Evolutionary conservation across 768 basidiomycete species (phyloP).

Genomic region (Solioccasus polychromus): DNA sequence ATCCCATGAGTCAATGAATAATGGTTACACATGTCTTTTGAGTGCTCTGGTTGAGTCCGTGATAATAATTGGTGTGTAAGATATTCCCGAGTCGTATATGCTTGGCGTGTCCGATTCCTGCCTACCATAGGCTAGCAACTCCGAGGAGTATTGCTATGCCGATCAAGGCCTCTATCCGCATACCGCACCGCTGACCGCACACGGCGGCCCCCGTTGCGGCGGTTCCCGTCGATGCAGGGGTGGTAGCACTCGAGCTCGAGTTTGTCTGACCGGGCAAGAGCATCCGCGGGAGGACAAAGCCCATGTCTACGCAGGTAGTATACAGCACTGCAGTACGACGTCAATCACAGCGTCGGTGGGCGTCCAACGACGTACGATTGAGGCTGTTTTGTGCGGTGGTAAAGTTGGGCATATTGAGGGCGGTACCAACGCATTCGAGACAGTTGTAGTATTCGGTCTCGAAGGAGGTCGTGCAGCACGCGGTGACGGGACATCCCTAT

Average conservation of each 20-base stretch:
- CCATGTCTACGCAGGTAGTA: slow-evolving; percentile 24
- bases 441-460: slow-evolving; percentile 41
- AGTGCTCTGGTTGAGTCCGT: no score
- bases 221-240: not conserved
- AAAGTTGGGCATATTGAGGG: slow-evolving; percentile 27
- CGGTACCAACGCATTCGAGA: slow-evolving; percentile 36
- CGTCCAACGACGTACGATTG: slow-evolving; percentile 38
- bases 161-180: not conserved
- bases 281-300: slow-evolving; percentile 21
- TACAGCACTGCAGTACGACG: slow-evolving; percentile 21
- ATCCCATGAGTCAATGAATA: no score
- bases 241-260: slow-evolving; percentile 8
- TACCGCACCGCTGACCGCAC: not conserved
- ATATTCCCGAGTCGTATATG: no score
- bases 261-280: slow-evolving; percentile 26
- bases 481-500: slow-evolving; percentile 28
- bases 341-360: no score
- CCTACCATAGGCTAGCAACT: slow-evolving; percentile 12
- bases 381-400: slow-evolving; percentile 28
- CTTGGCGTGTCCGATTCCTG: not conserved
- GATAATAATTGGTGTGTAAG: no score
- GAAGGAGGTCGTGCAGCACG: slow-evolving; percentile 42
- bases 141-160: slow-evolving; percentile 8
- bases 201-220: not conserved
- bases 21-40: no score